Conservation (phyloP, 768 basidiomycete genomes). For the Agaricus sinodeliciosus region DNA sequence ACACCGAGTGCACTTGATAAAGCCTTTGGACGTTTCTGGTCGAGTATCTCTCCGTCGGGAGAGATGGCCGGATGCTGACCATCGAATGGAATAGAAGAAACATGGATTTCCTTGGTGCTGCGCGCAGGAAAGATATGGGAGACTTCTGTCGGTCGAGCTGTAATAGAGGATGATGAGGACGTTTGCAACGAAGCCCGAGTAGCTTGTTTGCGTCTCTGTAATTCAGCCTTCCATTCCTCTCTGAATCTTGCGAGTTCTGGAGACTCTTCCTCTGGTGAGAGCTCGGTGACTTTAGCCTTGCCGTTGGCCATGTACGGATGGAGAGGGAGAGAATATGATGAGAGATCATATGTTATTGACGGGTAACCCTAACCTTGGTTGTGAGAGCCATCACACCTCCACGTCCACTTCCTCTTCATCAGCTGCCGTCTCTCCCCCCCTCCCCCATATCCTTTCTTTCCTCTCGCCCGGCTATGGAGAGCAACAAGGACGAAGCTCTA, state of each 20-base stretch:
- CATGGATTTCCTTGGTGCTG: not conserved
- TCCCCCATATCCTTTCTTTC: not conserved
- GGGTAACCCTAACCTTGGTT: conserved; percentile 14
- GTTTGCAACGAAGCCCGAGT: conserved; percentile 1
- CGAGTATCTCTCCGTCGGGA: conserved; percentile 16
- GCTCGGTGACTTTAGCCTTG: not conserved
- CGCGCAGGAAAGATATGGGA: not conserved
- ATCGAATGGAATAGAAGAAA: conserved; percentile 1
- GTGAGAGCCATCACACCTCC: conserved; percentile 5
- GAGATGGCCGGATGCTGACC: conserved; percentile 19
- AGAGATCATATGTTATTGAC: not conserved
- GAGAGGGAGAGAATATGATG: not conserved
- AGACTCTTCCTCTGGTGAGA: conserved; percentile 33
- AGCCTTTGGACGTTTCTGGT: conserved; percentile 22
- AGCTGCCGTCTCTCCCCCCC: conserved; percentile 1
- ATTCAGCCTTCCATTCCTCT: conserved; percentile 67
- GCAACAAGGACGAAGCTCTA: conserved; percentile 87
- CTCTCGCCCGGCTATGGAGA: conserved; percentile 46
- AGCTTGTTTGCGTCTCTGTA: conserved; percentile 32
- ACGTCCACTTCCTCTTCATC: conserved; percentile 4
- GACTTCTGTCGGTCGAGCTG: conserved; percentile 5
- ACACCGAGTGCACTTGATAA: conserved; percentile 50
- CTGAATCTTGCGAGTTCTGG: conserved; percentile 66
- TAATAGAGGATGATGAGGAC: conserved; percentile 1
- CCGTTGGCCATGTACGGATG: not conserved